Percentiles rank a stretch among this genome's conserved stretches.
Conservation (phyloP, 352 stramenopile genomes). For the Phytophthora europaea region DNA sequence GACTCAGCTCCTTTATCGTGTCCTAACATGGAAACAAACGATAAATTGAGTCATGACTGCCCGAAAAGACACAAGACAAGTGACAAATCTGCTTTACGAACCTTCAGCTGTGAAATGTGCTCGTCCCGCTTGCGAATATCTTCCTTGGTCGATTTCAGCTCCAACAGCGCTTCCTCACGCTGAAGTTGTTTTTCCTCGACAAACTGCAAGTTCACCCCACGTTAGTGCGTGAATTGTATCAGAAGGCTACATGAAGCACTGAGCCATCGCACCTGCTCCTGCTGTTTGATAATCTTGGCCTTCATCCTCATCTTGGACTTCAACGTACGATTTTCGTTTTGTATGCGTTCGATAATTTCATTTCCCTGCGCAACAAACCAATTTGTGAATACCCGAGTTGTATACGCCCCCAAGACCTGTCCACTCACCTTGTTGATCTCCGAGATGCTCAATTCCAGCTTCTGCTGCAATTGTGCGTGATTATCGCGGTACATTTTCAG, state of each 20-base stretch:
- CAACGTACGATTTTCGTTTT: conserved; percentile 81
- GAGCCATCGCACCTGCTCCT: conserved; percentile 67
- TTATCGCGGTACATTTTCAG: conserved; percentile 91
- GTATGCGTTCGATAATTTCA: conserved; percentile 91
- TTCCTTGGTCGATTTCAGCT: conserved; percentile 74
- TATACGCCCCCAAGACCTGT: neutral
- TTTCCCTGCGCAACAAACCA: conserved; percentile 65
- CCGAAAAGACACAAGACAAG: neutral
- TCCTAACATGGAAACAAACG: conserved; percentile 38
- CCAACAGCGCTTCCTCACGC: conserved; percentile 65
- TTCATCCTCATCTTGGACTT: conserved; percentile 90
- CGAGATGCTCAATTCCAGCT: conserved; percentile 89
- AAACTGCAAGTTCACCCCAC: conserved; percentile 39
- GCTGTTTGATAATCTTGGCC: conserved; percentile 91
- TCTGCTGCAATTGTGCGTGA: conserved; percentile 84
- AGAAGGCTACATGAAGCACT: neutral
- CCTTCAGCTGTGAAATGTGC: conserved; percentile 68
- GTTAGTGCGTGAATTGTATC: neutral
- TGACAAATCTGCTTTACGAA: conserved; percentile 15
- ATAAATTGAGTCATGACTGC: neutral
- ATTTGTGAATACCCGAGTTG: neutral
- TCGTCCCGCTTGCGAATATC: conserved; percentile 81
- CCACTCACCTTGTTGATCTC: conserved; percentile 91
- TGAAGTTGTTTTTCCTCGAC: conserved; percentile 86
- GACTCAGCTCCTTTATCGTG: conserved; percentile 77